Base-by-base conservation (phyloP, 192 early-diverging fungal species). In the Backusella mclennaniae region DNA sequence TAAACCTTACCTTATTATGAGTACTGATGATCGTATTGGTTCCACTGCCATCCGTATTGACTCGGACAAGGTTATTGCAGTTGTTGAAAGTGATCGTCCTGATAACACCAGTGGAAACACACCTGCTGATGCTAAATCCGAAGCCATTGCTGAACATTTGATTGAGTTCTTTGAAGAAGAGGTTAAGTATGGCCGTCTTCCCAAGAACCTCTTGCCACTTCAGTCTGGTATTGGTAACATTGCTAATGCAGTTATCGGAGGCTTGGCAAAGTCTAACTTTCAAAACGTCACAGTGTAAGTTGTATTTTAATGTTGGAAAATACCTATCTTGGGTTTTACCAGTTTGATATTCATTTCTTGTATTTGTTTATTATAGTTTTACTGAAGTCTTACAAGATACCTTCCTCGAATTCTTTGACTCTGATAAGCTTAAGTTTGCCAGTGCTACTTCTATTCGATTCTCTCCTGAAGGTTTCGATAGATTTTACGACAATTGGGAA, bases 151-250 rank as follows among this genome's bases (percentile, higher is more conserved):
- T 29, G 46, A 67, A 26, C 73, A 84, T 41, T 73, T 84, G 29
- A 77, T 84, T 41, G 83, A 84, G 41, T 84, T 84, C 26, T 79
- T 84, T 17, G 80, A 78, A 4, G 76, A 84, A 42, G 83, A 84
- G 74, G 83, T 84, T n/a, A 76, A 67, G 5, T 78, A 79, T 63
- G 83, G 74, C 17, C 76, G 83, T 38, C 59, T 84, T 29, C 83
- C 83, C 33, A 74, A 76, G 19, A 70, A 75, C 8, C 72, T 84
- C 14, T 49, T 84, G 2, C 83, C 83, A 7, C 49, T 84, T 19
- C 83, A 84, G 71, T 81, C 80, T 46, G 83, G 83, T 56, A 81
- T 84, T 42, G 83, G 83, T 67, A 84, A 84, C 66, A 84, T 84
- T 70, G 83, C 83, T 26, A 84, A 84, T 71, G 77, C 80, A 41